phyloP scores from a whole-genome alignment of 2,329 filamentous ascomycete species.

The Pestalotiopsis sp. region DNA sequence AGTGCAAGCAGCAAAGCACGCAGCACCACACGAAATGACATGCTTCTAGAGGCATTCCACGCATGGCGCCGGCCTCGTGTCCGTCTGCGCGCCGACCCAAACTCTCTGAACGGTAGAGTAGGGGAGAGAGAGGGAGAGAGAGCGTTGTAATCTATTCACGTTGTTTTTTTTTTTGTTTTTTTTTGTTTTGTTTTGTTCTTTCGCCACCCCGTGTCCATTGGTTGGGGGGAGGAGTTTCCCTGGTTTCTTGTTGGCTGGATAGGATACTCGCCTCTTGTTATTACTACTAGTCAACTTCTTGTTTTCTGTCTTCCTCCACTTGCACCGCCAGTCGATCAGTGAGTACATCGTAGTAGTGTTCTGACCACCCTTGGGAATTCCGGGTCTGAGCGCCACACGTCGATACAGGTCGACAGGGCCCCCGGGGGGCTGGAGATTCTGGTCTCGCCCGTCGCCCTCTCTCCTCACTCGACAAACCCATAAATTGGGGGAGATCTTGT shows the following conservation, averaged over 20 bases:
- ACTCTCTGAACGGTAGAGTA: neutral
- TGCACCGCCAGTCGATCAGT: neutral
- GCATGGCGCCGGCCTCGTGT: neutral
- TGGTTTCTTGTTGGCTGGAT: neutral
- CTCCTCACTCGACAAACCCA: too few relatives aligned
- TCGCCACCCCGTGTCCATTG: neutral
- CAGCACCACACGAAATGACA: neutral
- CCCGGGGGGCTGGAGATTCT: neutral
- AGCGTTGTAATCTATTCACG: neutral
- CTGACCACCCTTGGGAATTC: neutral
- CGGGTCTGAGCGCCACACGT: neutral
- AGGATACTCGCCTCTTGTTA: neutral
- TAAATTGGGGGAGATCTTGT: too few relatives aligned
- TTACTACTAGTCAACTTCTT: neutral
- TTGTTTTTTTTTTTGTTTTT: neutral
- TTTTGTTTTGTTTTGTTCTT: too few relatives aligned
- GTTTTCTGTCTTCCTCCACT: neutral
- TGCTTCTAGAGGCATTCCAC: conserved; percentile 7
- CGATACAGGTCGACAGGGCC: neutral
- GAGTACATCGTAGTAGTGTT: neutral
- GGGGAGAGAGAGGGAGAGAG: neutral
- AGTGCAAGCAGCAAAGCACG: too few relatives aligned
- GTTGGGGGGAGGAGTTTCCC: too few relatives aligned
- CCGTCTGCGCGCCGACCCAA: neutral
- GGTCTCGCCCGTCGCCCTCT: neutral